A percentile compares a stretch with the other conserved stretches of the same genome.
phyloP scores from a whole-genome alignment of 176 grass and related monocot genomes.

The Avena eriantha region DNA sequence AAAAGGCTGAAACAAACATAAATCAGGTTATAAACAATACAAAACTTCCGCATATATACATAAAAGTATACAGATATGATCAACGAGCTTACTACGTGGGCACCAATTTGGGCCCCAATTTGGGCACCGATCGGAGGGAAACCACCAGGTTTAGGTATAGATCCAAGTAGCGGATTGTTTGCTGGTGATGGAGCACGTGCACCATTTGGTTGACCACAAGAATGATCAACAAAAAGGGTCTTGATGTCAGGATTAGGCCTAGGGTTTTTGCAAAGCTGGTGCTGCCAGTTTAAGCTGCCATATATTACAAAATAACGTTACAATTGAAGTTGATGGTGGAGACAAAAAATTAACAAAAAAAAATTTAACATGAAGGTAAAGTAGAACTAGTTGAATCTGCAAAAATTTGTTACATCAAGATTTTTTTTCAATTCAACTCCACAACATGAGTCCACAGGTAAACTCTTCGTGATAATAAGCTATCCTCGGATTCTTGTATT shows the following conservation, averaged over 20 bases:
- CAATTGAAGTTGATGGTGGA: conserved; percentile 5
- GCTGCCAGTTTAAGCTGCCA: conserved; percentile 99
- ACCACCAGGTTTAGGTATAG: conserved; percentile 91
- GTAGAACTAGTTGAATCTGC: conserved; percentile 21
- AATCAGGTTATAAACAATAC: conserved; percentile 31
- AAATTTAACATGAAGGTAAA: neutral
- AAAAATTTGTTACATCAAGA: conserved; percentile 18
- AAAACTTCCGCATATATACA: neutral
- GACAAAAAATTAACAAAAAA: neutral
- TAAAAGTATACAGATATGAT: conserved; percentile 41
- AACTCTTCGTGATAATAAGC: neutral
- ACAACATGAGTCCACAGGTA: neutral
- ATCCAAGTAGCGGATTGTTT: conserved; percentile 81
- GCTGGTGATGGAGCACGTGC: conserved; percentile 92
- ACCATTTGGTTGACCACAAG: conserved; percentile 96
- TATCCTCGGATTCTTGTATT: neutral
- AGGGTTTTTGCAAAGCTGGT: conserved; percentile 99
- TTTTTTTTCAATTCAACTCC: neutral
- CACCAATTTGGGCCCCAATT: conserved; percentile 78
- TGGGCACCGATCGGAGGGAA: conserved; percentile 95
- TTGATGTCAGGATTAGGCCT: conserved; percentile 99
- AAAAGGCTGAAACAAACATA: conserved; percentile 75
- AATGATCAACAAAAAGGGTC: conserved; percentile 98
- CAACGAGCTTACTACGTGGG: conserved; percentile 76
- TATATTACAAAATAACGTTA: conserved; percentile 40